Conservation (phyloP, 73 alveolate species). For the Paramecium caudatum region DNA sequence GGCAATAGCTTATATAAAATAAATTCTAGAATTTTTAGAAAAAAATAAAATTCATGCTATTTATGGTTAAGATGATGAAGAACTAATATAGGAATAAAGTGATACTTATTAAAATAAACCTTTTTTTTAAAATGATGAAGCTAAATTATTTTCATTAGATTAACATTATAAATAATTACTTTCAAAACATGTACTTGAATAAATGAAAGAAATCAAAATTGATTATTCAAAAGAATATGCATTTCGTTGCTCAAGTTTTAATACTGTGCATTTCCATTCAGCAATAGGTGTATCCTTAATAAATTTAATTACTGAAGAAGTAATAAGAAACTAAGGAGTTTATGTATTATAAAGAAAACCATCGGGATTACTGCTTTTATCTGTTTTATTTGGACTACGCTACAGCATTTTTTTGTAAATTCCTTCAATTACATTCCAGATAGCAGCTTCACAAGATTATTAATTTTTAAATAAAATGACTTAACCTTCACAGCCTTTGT, state of each 20-base stretch:
- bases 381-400: neutral
- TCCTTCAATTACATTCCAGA: neutral
- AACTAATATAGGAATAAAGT: too few species aligned
- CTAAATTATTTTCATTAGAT: too few species aligned
- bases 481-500: neutral
- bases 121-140: too few species aligned
- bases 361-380: neutral
- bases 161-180: too few species aligned
- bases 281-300: neutral
- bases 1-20: neutral
- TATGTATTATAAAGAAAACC: conserved; percentile 13
- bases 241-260: neutral
- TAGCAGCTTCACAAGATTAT: neutral
- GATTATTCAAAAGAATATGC: neutral
- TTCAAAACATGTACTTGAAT: too few species aligned
- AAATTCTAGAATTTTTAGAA: neutral
- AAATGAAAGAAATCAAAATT: too few species aligned
- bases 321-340: neutral
- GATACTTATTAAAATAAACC: too few species aligned
- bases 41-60: neutral
- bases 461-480: conserved; percentile 21
- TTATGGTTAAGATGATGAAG: too few species aligned
- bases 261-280: conserved; percentile 26
- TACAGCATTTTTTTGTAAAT: neutral
- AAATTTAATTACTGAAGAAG: neutral